These are phyloP conservation scores for Biscogniauxia mediterranea DNA, from an alignment of 2,329 filamentous ascomycete species.

Conservation along the genomic window DNA sequence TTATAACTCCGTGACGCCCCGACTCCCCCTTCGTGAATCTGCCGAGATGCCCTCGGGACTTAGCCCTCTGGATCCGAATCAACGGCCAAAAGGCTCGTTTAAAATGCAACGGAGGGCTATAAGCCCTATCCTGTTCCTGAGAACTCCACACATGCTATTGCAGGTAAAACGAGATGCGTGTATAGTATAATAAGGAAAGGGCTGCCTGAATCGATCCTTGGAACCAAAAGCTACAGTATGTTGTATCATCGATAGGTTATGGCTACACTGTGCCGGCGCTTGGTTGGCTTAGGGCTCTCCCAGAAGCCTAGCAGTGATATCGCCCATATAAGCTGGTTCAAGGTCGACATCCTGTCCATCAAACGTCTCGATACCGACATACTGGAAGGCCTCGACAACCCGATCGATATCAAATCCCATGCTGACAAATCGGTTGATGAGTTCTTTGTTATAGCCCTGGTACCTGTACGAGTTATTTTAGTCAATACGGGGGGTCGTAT, in stretches of 20 bases:
- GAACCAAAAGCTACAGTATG: neutral
- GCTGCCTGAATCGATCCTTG: neutral
- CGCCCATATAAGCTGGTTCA: conserved; percentile 87
- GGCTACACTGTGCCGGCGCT: neutral
- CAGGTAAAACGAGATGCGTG: conserved; percentile 1
- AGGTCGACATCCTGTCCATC: conserved; percentile 78
- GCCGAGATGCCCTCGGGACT: neutral
- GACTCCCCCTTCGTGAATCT: neutral
- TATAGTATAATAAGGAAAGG: neutral
- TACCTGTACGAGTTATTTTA: conserved; percentile 55
- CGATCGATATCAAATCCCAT: conserved; percentile 90
- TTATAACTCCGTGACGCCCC: neutral
- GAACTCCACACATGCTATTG: conserved; percentile 6
- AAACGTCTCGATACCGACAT: conserved; percentile 76
- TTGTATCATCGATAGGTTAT: neutral
- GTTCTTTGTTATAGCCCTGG: conserved; percentile 78
- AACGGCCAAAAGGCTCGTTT: neutral
- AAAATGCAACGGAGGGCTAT: neutral
- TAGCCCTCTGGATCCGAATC: neutral
- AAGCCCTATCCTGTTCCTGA: neutral
- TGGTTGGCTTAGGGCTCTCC: conserved; percentile 55
- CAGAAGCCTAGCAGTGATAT: conserved; percentile 81
- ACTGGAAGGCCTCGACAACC: conserved; percentile 83
- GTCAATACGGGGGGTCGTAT: conserved; percentile 6
- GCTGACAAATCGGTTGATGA: conserved; percentile 78